Evolutionary conservation across 2,329 filamentous ascomycete genomes (phyloP).

Genomic region (Clarireedia homoeocarpa): DNA sequence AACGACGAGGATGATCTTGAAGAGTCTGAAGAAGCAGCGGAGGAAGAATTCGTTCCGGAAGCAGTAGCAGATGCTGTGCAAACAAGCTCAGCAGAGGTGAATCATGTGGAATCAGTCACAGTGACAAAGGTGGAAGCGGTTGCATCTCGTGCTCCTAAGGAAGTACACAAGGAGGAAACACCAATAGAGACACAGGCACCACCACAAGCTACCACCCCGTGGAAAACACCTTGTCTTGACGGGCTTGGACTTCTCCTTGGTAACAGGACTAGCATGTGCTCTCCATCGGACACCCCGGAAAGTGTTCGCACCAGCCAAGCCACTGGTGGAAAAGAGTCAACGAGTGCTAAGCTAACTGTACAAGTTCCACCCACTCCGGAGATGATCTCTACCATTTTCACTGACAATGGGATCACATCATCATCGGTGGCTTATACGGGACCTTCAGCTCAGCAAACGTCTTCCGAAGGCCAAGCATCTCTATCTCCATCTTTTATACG

Average conservation of each 20-base stretch:
- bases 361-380: slow-evolving; percentile 5
- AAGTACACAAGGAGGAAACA: not conserved
- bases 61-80: slow-evolving; percentile 28
- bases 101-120: slow-evolving; percentile 8
- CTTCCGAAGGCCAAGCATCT: not conserved
- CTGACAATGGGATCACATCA: slow-evolving; percentile 3
- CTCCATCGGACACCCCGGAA: slow-evolving; percentile 5
- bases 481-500: not conserved
- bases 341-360: not conserved
- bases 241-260: not conserved
- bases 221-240: not conserved
- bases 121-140: not conserved
- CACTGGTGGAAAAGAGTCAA: not conserved
- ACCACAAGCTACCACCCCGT: not conserved
- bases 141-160: not conserved
- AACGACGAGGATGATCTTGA: slow-evolving; percentile 50
- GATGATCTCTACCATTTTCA: slow-evolving; percentile 3
- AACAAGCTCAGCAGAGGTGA: slow-evolving; percentile 11
- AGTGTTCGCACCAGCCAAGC: not conserved
- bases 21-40: slow-evolving; percentile 16
- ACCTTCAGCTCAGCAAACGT: slow-evolving; percentile 1
- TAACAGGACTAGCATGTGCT: not conserved
- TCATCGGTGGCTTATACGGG: not conserved
- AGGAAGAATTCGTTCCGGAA: slow-evolving; percentile 27
- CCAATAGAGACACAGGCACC: not conserved